phyloP scores from a whole-genome alignment of 139 green algal genomes.

The Diplosphaera chodatii region DNA sequence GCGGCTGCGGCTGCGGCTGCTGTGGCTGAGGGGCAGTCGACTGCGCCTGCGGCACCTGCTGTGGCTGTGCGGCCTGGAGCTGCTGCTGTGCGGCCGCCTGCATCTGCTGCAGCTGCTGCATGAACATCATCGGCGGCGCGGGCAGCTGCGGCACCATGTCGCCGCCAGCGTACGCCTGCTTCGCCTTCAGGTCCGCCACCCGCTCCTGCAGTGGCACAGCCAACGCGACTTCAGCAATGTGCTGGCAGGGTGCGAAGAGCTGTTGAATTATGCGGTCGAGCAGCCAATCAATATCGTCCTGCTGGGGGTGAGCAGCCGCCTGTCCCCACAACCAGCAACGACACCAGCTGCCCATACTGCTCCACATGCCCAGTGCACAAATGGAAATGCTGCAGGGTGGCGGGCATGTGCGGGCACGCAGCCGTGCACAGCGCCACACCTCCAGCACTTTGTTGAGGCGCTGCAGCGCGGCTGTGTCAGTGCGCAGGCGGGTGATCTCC shows the following conservation, averaged over 20 bases:
- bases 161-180: neutral
- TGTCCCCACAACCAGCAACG: no score
- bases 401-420: no score
- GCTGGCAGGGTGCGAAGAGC: no score
- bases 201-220: no score
- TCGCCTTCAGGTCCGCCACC: neutral
- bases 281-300: no score
- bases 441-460: slow-evolving; percentile 61
- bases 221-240: no score
- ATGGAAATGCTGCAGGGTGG: no score
- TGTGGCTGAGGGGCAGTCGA: neutral
- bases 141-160: neutral
- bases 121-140: no score
- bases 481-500: slow-evolving; percentile 35
- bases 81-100: neutral
- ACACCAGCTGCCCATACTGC: no score
- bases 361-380: no score
- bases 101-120: neutral
- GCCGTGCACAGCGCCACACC: slow-evolving; percentile 12
- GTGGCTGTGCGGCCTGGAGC: neutral
- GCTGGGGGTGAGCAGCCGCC: no score
- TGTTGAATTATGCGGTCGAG: no score
- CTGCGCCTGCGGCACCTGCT: neutral
- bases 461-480: slow-evolving; percentile 50
- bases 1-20: neutral